Percentiles rank a stretch among this genome's conserved stretches.
These are phyloP conservation scores for Trichomonascaceae sp. DNA, from an alignment of 1,139 yeast genomes.

Conservation along the genomic window DNA sequence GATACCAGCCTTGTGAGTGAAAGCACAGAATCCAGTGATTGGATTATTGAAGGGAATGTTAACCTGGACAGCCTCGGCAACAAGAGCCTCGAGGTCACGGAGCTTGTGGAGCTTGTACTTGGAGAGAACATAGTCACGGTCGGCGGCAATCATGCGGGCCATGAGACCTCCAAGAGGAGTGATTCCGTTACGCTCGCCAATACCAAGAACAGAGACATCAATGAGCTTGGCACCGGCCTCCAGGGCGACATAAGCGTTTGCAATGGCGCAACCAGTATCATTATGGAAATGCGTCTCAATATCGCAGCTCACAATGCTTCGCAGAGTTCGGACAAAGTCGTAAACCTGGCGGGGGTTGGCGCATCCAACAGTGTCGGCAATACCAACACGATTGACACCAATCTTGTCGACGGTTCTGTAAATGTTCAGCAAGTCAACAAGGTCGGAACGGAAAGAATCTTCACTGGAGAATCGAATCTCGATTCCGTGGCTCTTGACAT, in stretches of 20 bases:
- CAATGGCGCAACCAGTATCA: slow-evolving; percentile 98
- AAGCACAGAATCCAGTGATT: slow-evolving; percentile 98
- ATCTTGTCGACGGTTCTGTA: slow-evolving; percentile 95
- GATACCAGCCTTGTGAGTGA: slow-evolving; percentile 98
- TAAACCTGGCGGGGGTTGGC: slow-evolving; percentile 99
- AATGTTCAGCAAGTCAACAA: slow-evolving; percentile 87
- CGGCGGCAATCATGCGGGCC: slow-evolving; percentile 99
- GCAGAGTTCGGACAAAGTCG: slow-evolving; percentile 87
- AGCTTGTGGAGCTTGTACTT: slow-evolving; percentile 93
- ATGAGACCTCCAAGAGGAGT: slow-evolving; percentile 95
- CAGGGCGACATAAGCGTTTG: slow-evolving; percentile 94
- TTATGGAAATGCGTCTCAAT: slow-evolving; percentile 98
- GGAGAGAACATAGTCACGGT: slow-evolving; percentile 88
- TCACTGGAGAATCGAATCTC: slow-evolving; percentile 96
- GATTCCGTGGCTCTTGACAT: slow-evolving; percentile 92
- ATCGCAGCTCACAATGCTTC: slow-evolving; percentile 89
- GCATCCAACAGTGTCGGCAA: slow-evolving; percentile 98
- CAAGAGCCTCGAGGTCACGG: slow-evolving; percentile 89
- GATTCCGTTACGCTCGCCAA: slow-evolving; percentile 98
- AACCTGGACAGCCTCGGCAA: slow-evolving; percentile 95
- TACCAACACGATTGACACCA: slow-evolving; percentile 98
- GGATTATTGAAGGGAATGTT: slow-evolving; percentile 98
- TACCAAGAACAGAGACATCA: slow-evolving; percentile 92
- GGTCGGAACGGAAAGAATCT: slow-evolving; percentile 94
- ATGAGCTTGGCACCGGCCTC: slow-evolving; percentile 96